Evolutionary conservation across 495 filamentous ascomycete genomes (phyloP).

Genomic region (Aspergillus cristatus): DNA sequence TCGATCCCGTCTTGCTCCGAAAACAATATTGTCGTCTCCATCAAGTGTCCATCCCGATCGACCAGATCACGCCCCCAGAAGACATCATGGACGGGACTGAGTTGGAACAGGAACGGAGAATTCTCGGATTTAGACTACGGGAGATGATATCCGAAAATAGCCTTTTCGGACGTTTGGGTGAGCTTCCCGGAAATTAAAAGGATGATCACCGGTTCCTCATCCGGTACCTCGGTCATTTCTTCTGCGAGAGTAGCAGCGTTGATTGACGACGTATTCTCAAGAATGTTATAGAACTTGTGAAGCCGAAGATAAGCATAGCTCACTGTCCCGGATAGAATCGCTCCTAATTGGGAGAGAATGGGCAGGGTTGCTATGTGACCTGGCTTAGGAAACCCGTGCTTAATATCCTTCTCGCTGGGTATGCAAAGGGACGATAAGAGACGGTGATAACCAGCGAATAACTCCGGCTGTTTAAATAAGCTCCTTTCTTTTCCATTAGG

Average conservation of each 20-base stretch:
- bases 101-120: not conserved
- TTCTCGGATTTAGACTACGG: conserved; percentile 2
- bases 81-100: not conserved
- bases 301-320: not conserved
- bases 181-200: not conserved
- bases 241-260: not conserved
- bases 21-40: not conserved
- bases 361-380: not conserved
- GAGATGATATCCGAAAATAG: not conserved
- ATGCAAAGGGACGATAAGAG: not conserved
- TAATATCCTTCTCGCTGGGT: not conserved
- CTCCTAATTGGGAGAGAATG: not conserved
- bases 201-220: not conserved
- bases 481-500: not conserved
- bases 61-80: not conserved
- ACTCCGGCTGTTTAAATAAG: not conserved
- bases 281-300: not conserved
- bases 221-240: not conserved
- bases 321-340: too few species aligned
- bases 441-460: not conserved
- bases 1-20: conserved; percentile 8
- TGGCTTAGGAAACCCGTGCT: too few species aligned
- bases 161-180: not conserved
- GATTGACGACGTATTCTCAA: not conserved
- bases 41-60: not conserved